Evolutionary conservation across 805 yeast species (phyloP).

Genomic region (Komagataella phaffii): DNA sequence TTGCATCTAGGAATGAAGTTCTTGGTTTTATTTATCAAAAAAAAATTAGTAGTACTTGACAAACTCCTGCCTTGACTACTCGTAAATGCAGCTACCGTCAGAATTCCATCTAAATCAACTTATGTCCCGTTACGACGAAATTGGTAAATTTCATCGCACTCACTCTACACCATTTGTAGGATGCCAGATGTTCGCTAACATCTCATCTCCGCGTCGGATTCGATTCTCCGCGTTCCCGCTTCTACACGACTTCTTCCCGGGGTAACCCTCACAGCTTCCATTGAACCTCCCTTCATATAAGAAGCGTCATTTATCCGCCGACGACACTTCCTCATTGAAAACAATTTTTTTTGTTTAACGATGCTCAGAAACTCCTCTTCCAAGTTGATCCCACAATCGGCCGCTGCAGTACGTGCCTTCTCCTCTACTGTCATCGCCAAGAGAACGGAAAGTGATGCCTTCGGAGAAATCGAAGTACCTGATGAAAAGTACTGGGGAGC

Average conservation of each 20-base stretch:
- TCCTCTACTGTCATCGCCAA: constrained; percentile 12
- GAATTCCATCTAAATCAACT: too few species aligned
- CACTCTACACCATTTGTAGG: background rate
- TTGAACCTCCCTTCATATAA: background rate
- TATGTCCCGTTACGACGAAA: too few species aligned
- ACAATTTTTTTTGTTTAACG: background rate
- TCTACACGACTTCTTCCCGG: background rate
- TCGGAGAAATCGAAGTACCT: constrained; percentile 91
- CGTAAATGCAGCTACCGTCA: too few species aligned
- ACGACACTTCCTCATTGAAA: background rate
- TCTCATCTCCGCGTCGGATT: background rate
- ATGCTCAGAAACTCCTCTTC: background rate
- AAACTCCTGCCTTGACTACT: too few species aligned
- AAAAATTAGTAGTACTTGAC: too few species aligned
- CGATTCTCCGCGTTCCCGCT: background rate
- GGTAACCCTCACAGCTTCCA: background rate
- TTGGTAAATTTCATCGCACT: background rate
- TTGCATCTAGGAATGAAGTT: too few species aligned
- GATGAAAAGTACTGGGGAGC: constrained; percentile 93
- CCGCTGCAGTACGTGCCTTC: constrained; percentile 1
- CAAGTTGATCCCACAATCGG: background rate
- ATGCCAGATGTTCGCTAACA: background rate
- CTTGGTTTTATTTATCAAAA: too few species aligned
- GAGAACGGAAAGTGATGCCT: constrained; percentile 89
- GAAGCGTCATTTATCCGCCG: background rate